A percentile compares a stretch with the other conserved stretches of the same genome.
Evolutionary conservation across 2,329 filamentous ascomycete genomes (phyloP).

Genomic region (Colletotrichum higginsianum): DNA sequence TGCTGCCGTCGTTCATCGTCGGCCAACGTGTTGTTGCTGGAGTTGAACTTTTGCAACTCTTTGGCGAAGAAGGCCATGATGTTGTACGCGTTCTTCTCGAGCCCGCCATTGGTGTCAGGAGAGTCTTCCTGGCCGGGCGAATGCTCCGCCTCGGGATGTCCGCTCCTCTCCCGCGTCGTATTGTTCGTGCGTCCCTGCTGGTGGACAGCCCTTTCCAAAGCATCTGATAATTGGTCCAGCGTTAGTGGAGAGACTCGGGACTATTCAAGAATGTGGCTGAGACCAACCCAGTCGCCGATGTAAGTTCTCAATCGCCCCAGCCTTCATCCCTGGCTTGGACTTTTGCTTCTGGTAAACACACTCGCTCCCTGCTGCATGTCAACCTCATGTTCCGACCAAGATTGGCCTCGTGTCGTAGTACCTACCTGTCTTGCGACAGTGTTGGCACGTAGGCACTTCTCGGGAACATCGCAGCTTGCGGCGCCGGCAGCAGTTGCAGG

Average conservation of each 20-base stretch:
- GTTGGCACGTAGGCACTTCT: slow-evolving; percentile 37
- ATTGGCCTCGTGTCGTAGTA: too few relatives aligned
- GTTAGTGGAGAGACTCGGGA: too few relatives aligned
- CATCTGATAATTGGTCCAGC: too few relatives aligned
- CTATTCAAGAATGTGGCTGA: too few relatives aligned
- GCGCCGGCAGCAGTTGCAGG: slow-evolving; percentile 46
- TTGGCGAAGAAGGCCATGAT: slow-evolving; percentile 44
- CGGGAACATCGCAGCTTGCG: slow-evolving; percentile 54
- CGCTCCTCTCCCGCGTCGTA: too few relatives aligned
- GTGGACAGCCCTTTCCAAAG: too few relatives aligned
- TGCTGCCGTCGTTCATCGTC: slow-evolving; percentile 36
- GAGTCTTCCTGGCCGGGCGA: background rate
- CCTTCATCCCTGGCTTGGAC: slow-evolving; percentile 46
- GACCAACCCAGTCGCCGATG: slow-evolving; percentile 45
- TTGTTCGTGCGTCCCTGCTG: too few relatives aligned
- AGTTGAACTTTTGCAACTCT: slow-evolving; percentile 44
- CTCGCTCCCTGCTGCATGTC: too few relatives aligned
- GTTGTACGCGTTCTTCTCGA: slow-evolving; percentile 35
- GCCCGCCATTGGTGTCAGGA: background rate
- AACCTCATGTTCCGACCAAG: too few relatives aligned
- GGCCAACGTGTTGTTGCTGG: slow-evolving; percentile 3
- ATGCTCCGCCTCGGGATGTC: too few relatives aligned
- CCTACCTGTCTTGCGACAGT: too few relatives aligned
- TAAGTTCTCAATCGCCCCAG: slow-evolving; percentile 45
- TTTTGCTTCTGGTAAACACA: slow-evolving; percentile 47